These are phyloP conservation scores for Eucalyptus rudis DNA, from an alignment of 345 rosid species.

Conservation along the genomic window DNA sequence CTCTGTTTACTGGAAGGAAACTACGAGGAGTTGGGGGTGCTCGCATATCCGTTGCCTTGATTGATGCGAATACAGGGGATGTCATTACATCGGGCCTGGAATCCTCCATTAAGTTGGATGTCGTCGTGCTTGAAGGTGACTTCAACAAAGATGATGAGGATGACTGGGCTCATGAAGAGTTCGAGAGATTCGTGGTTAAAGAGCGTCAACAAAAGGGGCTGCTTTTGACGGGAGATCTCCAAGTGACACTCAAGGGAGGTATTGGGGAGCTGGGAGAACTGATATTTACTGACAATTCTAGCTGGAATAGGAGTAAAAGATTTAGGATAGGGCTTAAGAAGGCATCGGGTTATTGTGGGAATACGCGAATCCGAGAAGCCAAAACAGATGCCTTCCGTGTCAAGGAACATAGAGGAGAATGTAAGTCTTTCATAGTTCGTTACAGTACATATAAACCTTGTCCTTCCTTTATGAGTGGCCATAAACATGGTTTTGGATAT, in stretches of 20 bases:
- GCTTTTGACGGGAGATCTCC: background rate
- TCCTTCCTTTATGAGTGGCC: background rate
- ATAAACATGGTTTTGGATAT: background rate
- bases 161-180: too few relatives aligned
- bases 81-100: too few relatives aligned
- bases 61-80: accelerated
- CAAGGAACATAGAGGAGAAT: background rate
- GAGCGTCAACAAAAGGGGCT: background rate
- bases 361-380: background rate
- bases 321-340: background rate
- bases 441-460: background rate
- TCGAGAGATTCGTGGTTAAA: accelerated
- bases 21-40: too few relatives aligned
- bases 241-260: background rate
- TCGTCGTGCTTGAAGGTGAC: too few relatives aligned
- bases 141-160: too few relatives aligned
- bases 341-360: background rate
- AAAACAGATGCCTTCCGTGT: background rate
- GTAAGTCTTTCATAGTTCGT: accelerated
- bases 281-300: background rate
- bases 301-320: background rate
- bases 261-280: background rate
- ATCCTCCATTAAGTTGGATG: too few relatives aligned
- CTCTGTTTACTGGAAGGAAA: accelerated
- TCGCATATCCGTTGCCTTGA: too few relatives aligned